phyloP scores from a whole-genome alignment of 2,329 filamentous ascomycete species.

The Verticillium tricorpus region DNA sequence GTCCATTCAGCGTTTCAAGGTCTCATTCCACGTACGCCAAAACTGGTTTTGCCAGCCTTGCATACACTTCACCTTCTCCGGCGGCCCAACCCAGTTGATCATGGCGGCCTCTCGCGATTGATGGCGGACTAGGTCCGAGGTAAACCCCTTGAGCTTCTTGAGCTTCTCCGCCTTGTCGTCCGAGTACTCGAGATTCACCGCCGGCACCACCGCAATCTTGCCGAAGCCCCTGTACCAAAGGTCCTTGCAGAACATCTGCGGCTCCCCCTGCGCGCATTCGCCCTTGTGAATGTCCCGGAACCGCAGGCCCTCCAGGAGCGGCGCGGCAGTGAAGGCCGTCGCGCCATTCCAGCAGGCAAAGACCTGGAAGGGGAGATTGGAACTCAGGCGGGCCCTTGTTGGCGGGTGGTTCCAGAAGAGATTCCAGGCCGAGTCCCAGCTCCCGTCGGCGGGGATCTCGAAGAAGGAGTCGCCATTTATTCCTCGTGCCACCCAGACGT shows the following conservation, averaged over 20 bases:
- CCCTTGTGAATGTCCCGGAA: slow-evolving; percentile 34
- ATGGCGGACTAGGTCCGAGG: slow-evolving; percentile 12
- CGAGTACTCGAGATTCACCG: slow-evolving; percentile 51
- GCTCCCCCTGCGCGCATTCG: slow-evolving; percentile 52
- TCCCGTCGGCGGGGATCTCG: slow-evolving; percentile 42
- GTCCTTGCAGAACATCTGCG: slow-evolving; percentile 53
- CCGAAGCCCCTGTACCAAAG: slow-evolving; percentile 45
- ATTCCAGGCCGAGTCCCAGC: slow-evolving; percentile 43
- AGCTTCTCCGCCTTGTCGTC: slow-evolving; percentile 37
- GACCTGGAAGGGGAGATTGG: slow-evolving; percentile 49
- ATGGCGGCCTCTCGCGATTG: slow-evolving; percentile 18
- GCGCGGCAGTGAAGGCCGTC: slow-evolving; percentile 40
- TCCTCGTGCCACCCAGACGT: slow-evolving; percentile 48
- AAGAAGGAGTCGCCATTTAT: slow-evolving; percentile 53
- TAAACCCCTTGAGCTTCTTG: slow-evolving; percentile 47
- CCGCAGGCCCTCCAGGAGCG: slow-evolving; percentile 34
- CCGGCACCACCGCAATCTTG: slow-evolving; percentile 52
- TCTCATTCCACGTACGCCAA: slow-evolving; percentile 37
- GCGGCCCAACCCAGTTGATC: slow-evolving; percentile 43
- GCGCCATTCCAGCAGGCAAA: slow-evolving; percentile 60
- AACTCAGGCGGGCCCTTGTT: slow-evolving; percentile 25
- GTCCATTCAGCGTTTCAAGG: background rate
- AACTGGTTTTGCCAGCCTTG: slow-evolving; percentile 33
- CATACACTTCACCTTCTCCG: slow-evolving; percentile 44
- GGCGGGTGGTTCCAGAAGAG: slow-evolving; percentile 47